These are phyloP conservation scores for Ashbya aceris DNA, from an alignment of 1,139 yeast genomes.

Conservation along the genomic window DNA sequence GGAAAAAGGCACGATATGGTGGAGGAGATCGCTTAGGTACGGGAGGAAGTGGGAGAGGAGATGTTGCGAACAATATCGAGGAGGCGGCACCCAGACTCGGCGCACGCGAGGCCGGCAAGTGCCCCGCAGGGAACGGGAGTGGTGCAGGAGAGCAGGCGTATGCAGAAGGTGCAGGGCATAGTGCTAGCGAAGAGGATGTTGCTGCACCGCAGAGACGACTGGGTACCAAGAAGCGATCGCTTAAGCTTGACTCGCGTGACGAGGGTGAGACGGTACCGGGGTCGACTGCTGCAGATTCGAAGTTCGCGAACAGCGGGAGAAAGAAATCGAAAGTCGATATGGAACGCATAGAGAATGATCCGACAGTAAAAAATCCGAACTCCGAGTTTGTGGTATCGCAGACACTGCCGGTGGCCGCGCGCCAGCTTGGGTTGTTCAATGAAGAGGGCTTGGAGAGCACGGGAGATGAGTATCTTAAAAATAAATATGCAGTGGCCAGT, in stretches of 20 bases:
- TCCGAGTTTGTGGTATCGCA: constrained; percentile 70
- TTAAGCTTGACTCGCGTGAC: constrained; percentile 6
- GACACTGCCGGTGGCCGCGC: constrained; percentile 60
- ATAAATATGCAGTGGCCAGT: constrained; percentile 79
- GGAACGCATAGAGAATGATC: constrained; percentile 43
- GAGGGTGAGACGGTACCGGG: constrained; percentile 1
- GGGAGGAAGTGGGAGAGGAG: constrained; percentile 1
- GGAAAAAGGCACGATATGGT: neutral
- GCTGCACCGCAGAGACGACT: neutral
- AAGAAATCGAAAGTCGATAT: constrained; percentile 14
- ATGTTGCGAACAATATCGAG: neutral
- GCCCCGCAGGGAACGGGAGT: neutral
- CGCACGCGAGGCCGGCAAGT: too few relatives aligned
- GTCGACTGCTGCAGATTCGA: neutral
- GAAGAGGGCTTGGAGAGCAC: constrained; percentile 47
- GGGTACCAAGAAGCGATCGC: constrained; percentile 6
- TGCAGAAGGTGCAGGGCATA: neutral
- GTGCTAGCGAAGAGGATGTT: neutral
- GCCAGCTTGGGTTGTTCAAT: constrained; percentile 56
- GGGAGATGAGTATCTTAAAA: constrained; percentile 65
- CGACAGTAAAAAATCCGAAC: constrained; percentile 61
- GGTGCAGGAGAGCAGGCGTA: neutral
- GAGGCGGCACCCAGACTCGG: neutral
- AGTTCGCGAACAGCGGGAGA: constrained; percentile 7
- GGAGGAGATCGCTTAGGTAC: neutral